Base-by-base conservation (phyloP, 2,329 filamentous ascomycete species). In the Calonectria montana region DNA sequence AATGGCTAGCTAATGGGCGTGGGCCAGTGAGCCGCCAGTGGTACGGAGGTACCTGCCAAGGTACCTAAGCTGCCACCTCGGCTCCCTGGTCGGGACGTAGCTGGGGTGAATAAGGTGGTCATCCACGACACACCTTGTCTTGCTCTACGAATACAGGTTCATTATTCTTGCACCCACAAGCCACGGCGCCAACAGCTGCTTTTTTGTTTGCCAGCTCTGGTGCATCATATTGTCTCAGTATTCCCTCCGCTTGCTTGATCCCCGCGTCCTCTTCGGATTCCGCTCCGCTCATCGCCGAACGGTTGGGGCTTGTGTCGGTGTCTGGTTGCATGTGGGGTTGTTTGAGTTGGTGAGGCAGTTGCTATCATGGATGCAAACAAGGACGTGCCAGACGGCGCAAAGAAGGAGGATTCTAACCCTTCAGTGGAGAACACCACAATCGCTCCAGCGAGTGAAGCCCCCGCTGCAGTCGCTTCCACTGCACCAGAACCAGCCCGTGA, bases 391-490 rank as follows among this genome's bases (percentile, higher is more conserved):
- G 79, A 79, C 47, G 73, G 67, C 43, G 67, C 71, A 63, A 76
- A 79, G 65, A 74, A 73, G 57, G 75, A 78, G 43, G 76, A 80
- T 65, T 48, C 76, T 63, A 78, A 75, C 64, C 35, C 74, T 23
- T 62, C 67, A 15, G 69, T 70, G 9, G 48, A 53, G n/a, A 50
- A 50, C 12, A 47, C 29, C 21, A 13, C 23, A n/a, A 7, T 15
- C 9, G 18, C 18, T n/a, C 31, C 50, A 29, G 27, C 25, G n/a
- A 47, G 43, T 47, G n/a, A 35, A 18, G 31, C 31, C 16, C 4
- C 47, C 8, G 41, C 21, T 41, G n/a, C 50, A n/a, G 25, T 48
- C 31, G 35, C 50, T 37, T 48, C n/a, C 29, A 23, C 67, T 47
- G 43, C 27, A 10, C 7, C 69, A 37, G 50, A 63, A 25, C 37